Percentiles rank a stretch among this genome's conserved stretches.
phyloP scores from a whole-genome alignment of 192 early-diverging fungal species.

The Phycomyces nitens region DNA sequence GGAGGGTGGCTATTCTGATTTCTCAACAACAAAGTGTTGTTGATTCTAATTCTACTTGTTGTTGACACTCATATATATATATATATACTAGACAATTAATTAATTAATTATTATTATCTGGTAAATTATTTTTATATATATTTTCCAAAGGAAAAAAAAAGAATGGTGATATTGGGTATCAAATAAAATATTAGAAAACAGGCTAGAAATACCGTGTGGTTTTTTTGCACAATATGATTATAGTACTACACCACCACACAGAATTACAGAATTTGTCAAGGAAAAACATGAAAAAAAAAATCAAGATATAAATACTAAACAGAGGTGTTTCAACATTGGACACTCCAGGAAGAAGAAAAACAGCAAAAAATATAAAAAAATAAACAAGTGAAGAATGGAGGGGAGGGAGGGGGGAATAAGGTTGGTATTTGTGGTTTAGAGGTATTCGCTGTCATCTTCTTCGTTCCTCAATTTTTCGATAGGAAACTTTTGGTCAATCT shows the following conservation, averaged over 20 bases:
- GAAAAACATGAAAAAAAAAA: too few species aligned
- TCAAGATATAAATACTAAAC: too few species aligned
- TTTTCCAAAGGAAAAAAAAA: background rate
- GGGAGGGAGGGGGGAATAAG: background rate
- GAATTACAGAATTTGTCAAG: background rate
- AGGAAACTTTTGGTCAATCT: conserved; percentile 41
- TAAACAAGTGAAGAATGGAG: background rate
- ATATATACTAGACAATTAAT: too few species aligned
- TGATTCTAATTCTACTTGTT: background rate
- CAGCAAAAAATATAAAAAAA: background rate
- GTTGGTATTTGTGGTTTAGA: too few species aligned
- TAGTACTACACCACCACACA: background rate
- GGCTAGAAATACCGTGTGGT: background rate
- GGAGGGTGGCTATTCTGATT: conserved; percentile 34
- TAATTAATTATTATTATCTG: background rate
- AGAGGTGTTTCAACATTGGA: too few species aligned
- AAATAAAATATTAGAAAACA: background rate
- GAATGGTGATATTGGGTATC: background rate
- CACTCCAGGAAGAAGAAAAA: too few species aligned
- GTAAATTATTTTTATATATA: background rate
- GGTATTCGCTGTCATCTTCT: background rate
- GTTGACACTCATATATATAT: too few species aligned
- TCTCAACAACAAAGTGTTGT: background rate
- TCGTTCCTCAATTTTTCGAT: conserved; percentile 16
- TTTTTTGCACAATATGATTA: too few species aligned